Base-by-base conservation (phyloP, 768 basidiomycete species). In the Rhizopogon roseolus region DNA sequence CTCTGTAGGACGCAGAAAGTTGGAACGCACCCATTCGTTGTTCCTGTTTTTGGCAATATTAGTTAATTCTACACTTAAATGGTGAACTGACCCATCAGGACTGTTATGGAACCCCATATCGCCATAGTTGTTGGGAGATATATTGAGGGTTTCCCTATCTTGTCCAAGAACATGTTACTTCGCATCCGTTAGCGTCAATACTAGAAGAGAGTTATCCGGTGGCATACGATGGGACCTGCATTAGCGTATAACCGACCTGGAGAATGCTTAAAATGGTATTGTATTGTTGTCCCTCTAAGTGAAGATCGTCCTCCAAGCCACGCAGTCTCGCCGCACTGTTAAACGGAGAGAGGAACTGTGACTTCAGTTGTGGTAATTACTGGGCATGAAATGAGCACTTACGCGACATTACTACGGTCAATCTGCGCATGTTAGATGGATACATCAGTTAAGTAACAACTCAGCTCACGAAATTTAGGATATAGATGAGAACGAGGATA, bases 151-250 rank as follows among this genome's bases (percentile, higher is more conserved):
- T 76, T 76, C 41, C 84, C 88, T 13, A 86, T 78, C 60, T 79
- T 73, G 63, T 84, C 81, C 41, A 89, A 65, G 55, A 86, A 80
- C 76, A 88, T 84, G 58, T 88, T 89, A 14, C 88, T 90, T 59
- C 22, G 42, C 16, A 41, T 16, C 14, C n/a, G n/a, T n/a, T n/a
- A n/a, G n/a, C 7, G 34, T 17, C n/a, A 43, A 6, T 46, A 38
- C 19, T 44, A n/a, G 1, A 29, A 41, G 17, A 42, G 17, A 46
- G 27, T 13, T 45, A 32, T 39, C 19, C 27, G 61, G 5, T 10
- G 4, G 69, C 84, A 63, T 60, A 85, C 83, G 84, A 86, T 34
- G 88, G 88, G 49, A 90, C 77, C 64, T 90, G 88, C 87, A 89
- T 88, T 38, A 88, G 67, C 54, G 86, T 85, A 62, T 90, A 90